These are phyloP conservation scores for Chlorella sp. DNA, from an alignment of 139 green algal genomes.

Conservation along the genomic window DNA sequence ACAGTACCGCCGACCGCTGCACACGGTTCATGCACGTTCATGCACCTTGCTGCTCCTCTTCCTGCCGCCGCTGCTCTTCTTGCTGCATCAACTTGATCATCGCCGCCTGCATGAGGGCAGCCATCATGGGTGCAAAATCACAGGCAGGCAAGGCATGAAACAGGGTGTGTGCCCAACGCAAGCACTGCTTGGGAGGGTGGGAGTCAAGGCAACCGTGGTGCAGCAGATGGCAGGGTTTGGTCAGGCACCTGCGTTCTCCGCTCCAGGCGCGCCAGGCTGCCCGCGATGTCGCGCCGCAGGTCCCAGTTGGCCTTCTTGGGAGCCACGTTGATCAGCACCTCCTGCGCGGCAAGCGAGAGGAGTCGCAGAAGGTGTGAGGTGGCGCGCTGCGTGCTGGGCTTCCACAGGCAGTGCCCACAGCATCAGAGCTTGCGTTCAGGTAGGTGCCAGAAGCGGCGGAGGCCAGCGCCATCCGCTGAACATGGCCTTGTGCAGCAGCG, in stretches of 20 bases:
- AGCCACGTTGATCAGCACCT: constrained; percentile 71
- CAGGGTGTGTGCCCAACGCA: neutral
- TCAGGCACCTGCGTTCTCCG: constrained; percentile 65
- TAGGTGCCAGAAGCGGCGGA: too few species aligned
- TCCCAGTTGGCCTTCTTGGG: constrained; percentile 95
- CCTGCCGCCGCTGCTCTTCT: constrained; percentile 52
- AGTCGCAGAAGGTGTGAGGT: neutral
- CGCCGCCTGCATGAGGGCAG: constrained; percentile 41
- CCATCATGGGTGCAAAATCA: neutral
- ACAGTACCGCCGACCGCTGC: too few species aligned
- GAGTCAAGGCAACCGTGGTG: neutral
- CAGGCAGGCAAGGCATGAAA: neutral
- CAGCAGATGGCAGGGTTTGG: too few species aligned
- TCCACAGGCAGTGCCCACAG: neutral
- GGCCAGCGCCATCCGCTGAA: too few species aligned
- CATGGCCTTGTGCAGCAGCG: neutral
- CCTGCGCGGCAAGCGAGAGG: constrained; percentile 9
- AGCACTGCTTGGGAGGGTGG: neutral
- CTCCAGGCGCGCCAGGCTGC: constrained; percentile 82
- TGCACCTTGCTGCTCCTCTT: constrained; percentile 34
- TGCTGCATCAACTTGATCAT: constrained; percentile 81
- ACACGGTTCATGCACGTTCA: neutral
- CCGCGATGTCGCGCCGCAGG: constrained; percentile 81
- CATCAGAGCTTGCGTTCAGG: too few species aligned
- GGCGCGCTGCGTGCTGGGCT: neutral